phyloP scores from a whole-genome alignment of 2,329 filamentous ascomycete genomes.

The Neobulgaria alba region DNA sequence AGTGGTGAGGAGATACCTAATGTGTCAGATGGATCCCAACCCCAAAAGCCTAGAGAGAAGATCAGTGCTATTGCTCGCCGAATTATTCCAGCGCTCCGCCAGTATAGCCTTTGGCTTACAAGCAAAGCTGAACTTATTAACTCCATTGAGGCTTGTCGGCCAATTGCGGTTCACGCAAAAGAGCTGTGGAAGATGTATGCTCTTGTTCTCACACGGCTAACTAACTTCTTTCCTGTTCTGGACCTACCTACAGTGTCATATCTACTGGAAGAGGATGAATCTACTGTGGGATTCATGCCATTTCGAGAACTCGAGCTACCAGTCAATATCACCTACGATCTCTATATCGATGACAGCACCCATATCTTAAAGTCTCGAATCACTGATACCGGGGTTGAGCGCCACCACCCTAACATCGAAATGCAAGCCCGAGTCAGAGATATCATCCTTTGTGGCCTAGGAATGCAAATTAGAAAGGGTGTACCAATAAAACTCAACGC shows the following conservation, averaged over 20 bases:
- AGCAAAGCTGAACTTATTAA: slow-evolving; percentile 45
- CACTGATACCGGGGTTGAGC: slow-evolving; percentile 40
- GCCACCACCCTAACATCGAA: slow-evolving; percentile 50
- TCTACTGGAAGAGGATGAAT: slow-evolving; percentile 59
- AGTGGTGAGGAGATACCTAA: slow-evolving; percentile 34
- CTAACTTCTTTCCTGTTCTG: slow-evolving; percentile 48
- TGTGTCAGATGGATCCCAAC: slow-evolving; percentile 32
- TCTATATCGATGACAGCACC: slow-evolving; percentile 31
- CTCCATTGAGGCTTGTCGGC: slow-evolving; percentile 36
- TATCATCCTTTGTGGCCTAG: slow-evolving; percentile 51
- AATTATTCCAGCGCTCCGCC: slow-evolving; percentile 53
- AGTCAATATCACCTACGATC: slow-evolving; percentile 35
- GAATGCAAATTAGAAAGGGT: slow-evolving; percentile 42
- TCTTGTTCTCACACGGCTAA: slow-evolving; percentile 50
- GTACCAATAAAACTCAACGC: slow-evolving; percentile 33
- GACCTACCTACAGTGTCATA: slow-evolving; percentile 49
- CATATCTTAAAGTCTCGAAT: slow-evolving; percentile 36
- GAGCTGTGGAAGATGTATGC: slow-evolving; percentile 60
- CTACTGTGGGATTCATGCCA: slow-evolving; percentile 57
- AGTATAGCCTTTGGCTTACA: slow-evolving; percentile 61
- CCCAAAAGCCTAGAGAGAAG: slow-evolving; percentile 35
- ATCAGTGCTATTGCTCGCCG: slow-evolving; percentile 51
- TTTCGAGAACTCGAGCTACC: slow-evolving; percentile 40
- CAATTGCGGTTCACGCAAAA: slow-evolving; percentile 47
- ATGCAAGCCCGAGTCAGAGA: slow-evolving; percentile 59